Base-by-base conservation (phyloP, 1,284 basidiomycete genomes). In the Pseudozyma tsukubaensis region DNA sequence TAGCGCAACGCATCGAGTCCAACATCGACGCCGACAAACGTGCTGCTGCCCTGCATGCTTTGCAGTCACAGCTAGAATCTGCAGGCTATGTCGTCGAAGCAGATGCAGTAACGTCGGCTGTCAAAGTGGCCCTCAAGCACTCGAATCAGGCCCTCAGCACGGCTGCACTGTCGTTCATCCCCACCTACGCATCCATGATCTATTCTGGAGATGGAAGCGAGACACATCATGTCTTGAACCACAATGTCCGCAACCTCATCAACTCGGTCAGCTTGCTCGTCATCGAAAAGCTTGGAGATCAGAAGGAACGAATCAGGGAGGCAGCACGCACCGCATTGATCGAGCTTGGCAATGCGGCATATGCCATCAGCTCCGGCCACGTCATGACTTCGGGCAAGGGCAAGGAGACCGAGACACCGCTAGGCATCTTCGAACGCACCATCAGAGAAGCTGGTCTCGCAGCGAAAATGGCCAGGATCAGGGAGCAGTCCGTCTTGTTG, bases 241-340 rank as follows among this genome's bases (percentile, higher is more conserved):
- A 73, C 58, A 67, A 73, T 39, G 71, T 72, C 6, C 59, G 74
- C 40, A 63, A 68, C 35, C 60, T 77, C 39, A 84, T 85, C 56
- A 89, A 91, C 14, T 90, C 93, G 79, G 86, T 94, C 44, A 89
- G 91, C 24, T 79, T 89, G 3, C 91, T 91, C 43, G 86, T 93
- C 36, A 87, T 94, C 67, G 93, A 94, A 78, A 89, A 91, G 58
- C 88, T 95, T 14, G 92, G 92, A 32, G 94, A 95, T 83, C 89
- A 85, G 47, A 88, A 90, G 77, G 92, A 93, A 81, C 88, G 88
- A 63, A 87, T 90, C 29, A 88, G 93, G 64, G 87, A 90, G 39
- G 91, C 90, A 73, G 93, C 93, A 32, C 89, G 91, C 43, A 91
- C 92, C 78, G 88, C 89, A 11, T 85, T 94, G 32, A 89, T 92